phyloP scores from a whole-genome alignment of 139 green algal genomes.

The Chlorella sp. region DNA sequence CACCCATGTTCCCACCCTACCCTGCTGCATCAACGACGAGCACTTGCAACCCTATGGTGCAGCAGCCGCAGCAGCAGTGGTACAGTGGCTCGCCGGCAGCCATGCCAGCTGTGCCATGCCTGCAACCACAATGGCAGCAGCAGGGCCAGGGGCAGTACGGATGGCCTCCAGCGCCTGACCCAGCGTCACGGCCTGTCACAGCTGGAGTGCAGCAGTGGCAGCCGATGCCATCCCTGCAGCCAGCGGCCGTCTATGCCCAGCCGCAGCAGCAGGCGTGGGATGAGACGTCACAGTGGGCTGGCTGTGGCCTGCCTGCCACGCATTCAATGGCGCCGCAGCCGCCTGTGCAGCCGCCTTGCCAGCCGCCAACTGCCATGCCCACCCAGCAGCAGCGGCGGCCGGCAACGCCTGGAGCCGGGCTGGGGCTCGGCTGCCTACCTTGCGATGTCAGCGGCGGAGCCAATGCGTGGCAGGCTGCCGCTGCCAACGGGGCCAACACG shows the following conservation, averaged over 20 bases:
- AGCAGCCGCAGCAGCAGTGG: neutral
- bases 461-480: neutral
- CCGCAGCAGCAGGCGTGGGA: no score
- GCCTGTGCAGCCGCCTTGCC: neutral
- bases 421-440: neutral
- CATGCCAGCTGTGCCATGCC: neutral
- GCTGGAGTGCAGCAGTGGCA: constrained; percentile 1
- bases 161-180: neutral
- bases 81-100: neutral
- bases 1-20: no score
- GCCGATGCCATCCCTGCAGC: neutral
- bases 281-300: no score
- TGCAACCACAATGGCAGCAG: neutral
- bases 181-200: neutral
- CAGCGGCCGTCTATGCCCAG: no score
- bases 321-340: neutral
- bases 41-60: neutral
- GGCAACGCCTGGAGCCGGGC: neutral
- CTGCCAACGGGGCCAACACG: neutral
- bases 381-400: neutral
- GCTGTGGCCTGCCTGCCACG: neutral
- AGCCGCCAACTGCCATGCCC: neutral
- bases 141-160: neutral
- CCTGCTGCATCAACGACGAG: no score
- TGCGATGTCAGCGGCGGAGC: neutral